Conservation (phyloP, 73 alveolate species). For the Tetrahymena borealis region DNA sequence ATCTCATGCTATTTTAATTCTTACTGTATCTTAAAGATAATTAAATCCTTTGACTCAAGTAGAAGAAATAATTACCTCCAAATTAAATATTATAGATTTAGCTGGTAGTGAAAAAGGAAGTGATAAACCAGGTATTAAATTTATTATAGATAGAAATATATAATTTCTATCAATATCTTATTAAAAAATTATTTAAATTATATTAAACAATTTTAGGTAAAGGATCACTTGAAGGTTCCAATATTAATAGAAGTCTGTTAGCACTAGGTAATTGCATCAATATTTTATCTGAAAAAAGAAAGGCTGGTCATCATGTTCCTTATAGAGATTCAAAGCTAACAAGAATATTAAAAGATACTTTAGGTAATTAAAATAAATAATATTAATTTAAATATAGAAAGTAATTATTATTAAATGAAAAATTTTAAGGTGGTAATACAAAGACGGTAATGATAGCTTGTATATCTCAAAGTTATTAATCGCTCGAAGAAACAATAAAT, state of each 20-base stretch:
- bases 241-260: slow-evolving; percentile 79
- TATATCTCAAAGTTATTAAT: slow-evolving; percentile 59
- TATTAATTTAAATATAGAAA: too few relatives aligned
- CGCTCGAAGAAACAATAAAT: slow-evolving; percentile 86
- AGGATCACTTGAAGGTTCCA: slow-evolving; percentile 91
- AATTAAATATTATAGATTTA: slow-evolving; percentile 86
- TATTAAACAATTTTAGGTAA: slow-evolving; percentile 87
- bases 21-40: slow-evolving; percentile 69
- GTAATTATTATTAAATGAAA: too few relatives aligned
- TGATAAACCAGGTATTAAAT: slow-evolving; percentile 70
- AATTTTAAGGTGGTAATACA: slow-evolving; percentile 85
- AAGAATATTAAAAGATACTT: slow-evolving; percentile 86
- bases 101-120: slow-evolving; percentile 98
- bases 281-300: slow-evolving; percentile 82
- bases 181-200: too few relatives aligned
- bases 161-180: too few relatives aligned
- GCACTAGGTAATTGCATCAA: slow-evolving; percentile 93
- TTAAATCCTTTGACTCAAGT: slow-evolving; percentile 75
- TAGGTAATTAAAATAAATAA: slow-evolving; percentile 77
- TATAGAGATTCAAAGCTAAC: slow-evolving; percentile 94
- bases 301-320: slow-evolving; percentile 74
- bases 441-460: slow-evolving; percentile 93
- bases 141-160: too few relatives aligned
- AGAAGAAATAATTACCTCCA: slow-evolving; percentile 48
- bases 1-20: slow-evolving; percentile 90